Base-by-base conservation (phyloP, 768 basidiomycete genomes). In the Cyclocybe cylindracea region DNA sequence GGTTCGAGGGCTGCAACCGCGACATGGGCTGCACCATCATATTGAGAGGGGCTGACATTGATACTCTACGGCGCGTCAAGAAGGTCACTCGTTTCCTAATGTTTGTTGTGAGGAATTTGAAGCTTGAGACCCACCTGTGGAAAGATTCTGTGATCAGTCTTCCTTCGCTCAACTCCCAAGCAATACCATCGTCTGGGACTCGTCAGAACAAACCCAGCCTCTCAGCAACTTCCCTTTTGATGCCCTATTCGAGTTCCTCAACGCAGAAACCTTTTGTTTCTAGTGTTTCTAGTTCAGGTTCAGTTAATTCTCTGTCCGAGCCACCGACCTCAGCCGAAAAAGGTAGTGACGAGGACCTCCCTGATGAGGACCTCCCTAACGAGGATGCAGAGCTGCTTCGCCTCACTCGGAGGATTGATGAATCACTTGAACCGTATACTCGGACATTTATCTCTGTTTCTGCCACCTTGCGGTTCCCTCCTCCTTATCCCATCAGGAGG, bases 11-110 rank as follows among this genome's bases (percentile, higher is more conserved):
- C 2, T 97, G 95, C 62, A 89, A 83, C 63, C 82, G 83, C 44
- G 92, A 97, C 56, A 89, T 92, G 81, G 95, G 95, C 0, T 98
- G 94, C 58, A 98, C 97, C 2, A 87, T 99, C 58, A 78, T 98
- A 36, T 69, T 99, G 41, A 82, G 97, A 39, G 97, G 97, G 8
- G 94, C 84, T 3, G 83, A 95, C 62, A 78, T 87, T 49, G 87
- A 88, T 36, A 91, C 84, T 0, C 72, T 99, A 48, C 79, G 81
- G 46, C 86, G 87, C 48, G 80, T 98, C 65, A 99, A 99, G 77
- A 88, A 89, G 63, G 89, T 98, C 46, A 91, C 94, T 10, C 79
- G 92, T 29, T 96, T 98, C 72, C 79, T 98, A 66, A 86, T 87
- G 2, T 90, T 97, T 69, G 89, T 94, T 51, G 94, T 94, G 19